Conservation (phyloP, 2,329 filamentous ascomycete species). For the Neonectria hederae region DNA sequence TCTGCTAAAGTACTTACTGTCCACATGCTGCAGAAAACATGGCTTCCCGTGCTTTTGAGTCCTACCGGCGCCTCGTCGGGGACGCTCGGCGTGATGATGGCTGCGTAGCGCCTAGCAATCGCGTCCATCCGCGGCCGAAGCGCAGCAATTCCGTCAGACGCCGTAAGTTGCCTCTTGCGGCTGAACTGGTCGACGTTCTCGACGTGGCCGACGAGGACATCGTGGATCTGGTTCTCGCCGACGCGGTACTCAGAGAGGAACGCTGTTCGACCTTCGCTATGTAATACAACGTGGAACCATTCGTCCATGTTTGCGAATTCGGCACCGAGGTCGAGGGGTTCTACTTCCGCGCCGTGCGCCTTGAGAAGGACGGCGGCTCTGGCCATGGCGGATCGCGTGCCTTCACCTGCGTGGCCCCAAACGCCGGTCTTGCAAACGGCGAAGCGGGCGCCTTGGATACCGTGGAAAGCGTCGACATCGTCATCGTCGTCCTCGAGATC, state of each 20-base stretch:
- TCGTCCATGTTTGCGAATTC: conserved; percentile 59
- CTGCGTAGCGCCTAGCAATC: conserved; percentile 62
- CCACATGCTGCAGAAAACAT: conserved; percentile 63
- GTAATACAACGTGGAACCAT: conserved; percentile 64
- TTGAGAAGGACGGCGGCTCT: conserved; percentile 52
- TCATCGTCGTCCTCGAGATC: conserved; percentile 56
- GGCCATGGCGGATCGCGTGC: conserved; percentile 55
- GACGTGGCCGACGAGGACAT: conserved; percentile 60
- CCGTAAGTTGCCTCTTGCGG: conserved; percentile 60
- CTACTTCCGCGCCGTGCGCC: conserved; percentile 62
- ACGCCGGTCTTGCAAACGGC: conserved; percentile 65
- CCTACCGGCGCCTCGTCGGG: conserved; percentile 69
- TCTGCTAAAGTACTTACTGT: too few relatives aligned
- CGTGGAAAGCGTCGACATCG: conserved; percentile 48
- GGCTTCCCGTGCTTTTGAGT: conserved; percentile 62
- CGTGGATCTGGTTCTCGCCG: conserved; percentile 58
- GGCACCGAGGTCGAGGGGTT: conserved; percentile 63
- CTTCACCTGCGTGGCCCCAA: conserved; percentile 60
- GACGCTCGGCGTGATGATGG: conserved; percentile 67
- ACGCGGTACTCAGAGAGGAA: conserved; percentile 65
- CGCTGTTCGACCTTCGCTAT: conserved; percentile 61
- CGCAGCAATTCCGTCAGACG: conserved; percentile 62
- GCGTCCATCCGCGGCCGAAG: conserved; percentile 65
- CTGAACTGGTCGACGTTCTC: conserved; percentile 58
- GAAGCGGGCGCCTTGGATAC: conserved; percentile 62